A percentile compares a stretch with the other conserved stretches of the same genome.
Evolutionary conservation across 768 basidiomycete genomes (phyloP).

Genomic region (Glaciozyma martinii): DNA sequence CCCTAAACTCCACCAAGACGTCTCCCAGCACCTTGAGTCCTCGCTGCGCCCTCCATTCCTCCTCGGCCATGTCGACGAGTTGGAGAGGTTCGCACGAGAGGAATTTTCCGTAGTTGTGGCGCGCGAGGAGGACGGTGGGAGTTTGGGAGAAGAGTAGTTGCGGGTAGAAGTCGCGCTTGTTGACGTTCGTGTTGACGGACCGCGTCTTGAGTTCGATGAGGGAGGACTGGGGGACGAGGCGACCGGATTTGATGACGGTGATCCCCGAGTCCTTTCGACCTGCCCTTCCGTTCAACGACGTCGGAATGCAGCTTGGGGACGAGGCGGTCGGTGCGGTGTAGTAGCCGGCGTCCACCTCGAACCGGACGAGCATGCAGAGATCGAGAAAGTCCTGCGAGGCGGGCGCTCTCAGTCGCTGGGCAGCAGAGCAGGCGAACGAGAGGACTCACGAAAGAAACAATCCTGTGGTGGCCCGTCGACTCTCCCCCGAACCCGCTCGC

Average conservation of each 20-base stretch:
- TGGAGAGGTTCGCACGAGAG: too few species aligned
- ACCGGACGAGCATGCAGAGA: neutral
- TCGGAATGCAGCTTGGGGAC: neutral
- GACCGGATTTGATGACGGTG: neutral
- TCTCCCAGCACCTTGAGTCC: too few species aligned
- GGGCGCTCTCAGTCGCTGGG: too few species aligned
- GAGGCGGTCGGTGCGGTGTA: neutral
- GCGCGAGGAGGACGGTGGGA: neutral
- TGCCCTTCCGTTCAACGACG: too few species aligned
- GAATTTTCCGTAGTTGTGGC: neutral
- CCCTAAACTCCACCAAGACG: too few species aligned
- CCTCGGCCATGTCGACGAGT: too few species aligned
- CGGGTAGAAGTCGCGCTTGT: neutral
- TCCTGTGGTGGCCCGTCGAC: too few species aligned
- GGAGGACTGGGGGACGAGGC: neutral
- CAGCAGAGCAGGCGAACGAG: too few species aligned
- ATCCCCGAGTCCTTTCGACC: neutral
- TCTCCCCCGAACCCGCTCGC: too few species aligned
- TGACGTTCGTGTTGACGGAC: neutral
- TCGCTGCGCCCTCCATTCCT: too few species aligned
- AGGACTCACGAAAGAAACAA: too few species aligned
- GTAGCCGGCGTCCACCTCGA: neutral
- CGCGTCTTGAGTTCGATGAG: neutral
- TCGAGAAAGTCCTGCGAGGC: neutral
- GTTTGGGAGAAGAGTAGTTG: neutral